These are phyloP conservation scores for Citrus glauca DNA, from an alignment of 345 rosid genomes.

Conservation along the genomic window DNA sequence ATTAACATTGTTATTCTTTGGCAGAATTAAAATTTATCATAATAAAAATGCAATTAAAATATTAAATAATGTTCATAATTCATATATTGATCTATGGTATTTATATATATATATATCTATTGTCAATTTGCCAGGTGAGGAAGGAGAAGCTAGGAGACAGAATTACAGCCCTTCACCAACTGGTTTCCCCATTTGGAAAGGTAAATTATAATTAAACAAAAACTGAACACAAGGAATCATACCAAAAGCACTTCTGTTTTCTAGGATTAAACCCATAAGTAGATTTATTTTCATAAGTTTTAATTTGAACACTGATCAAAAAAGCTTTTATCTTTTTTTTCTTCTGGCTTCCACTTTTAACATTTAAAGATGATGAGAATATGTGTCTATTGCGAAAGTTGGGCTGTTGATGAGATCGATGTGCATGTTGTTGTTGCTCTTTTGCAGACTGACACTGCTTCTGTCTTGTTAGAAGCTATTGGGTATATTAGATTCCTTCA, in stretches of 20 bases:
- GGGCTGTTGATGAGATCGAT: conserved; percentile 1
- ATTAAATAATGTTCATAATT: no score
- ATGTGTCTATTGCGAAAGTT: background rate
- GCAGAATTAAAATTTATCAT: background rate
- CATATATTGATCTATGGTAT: no score
- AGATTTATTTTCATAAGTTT: background rate
- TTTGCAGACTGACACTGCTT: conserved; percentile 71
- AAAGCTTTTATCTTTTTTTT: background rate
- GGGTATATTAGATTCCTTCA: conserved; percentile 70
- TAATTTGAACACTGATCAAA: no score
- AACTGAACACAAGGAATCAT: background rate
- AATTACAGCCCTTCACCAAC: conserved; percentile 49
- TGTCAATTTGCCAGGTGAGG: conserved; percentile 30
- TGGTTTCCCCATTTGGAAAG: conserved; percentile 57
- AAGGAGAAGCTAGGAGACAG: conserved; percentile 51
- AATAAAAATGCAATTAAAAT: background rate
- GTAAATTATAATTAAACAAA: conserved; percentile 15
- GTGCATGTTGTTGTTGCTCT: conserved; percentile 8
- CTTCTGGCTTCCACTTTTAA: conserved; percentile 16
- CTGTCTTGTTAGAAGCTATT: conserved; percentile 61
- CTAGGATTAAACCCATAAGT: conserved; percentile 15
- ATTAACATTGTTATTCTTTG: conserved; percentile 18
- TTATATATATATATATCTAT: no score
- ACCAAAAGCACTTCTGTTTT: background rate
- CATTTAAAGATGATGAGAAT: conserved; percentile 14